These are phyloP conservation scores for Meredithiella fracta DNA, from an alignment of 2,329 filamentous ascomycete species.

Conservation along the genomic window DNA sequence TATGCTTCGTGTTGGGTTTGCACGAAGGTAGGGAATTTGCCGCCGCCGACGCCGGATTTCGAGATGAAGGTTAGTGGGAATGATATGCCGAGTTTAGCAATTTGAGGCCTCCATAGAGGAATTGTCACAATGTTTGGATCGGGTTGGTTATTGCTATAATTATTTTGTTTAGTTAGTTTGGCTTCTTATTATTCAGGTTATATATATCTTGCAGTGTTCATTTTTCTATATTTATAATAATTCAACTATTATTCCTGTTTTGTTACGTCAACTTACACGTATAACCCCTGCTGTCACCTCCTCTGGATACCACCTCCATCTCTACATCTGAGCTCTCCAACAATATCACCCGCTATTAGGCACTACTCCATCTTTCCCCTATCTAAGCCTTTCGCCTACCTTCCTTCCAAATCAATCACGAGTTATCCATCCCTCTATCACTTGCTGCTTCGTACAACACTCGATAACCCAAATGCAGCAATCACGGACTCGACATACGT, in stretches of 20 bases:
- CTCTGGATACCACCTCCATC: no score
- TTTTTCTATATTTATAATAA: background rate
- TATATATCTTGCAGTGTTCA: background rate
- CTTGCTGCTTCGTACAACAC: background rate
- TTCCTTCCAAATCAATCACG: background rate
- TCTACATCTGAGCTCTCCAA: no score
- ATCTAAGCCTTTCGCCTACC: no score
- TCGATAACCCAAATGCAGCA: background rate
- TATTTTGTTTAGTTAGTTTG: constrained; percentile 14
- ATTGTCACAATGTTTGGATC: background rate
- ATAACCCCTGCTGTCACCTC: no score
- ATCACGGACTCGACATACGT: no score
- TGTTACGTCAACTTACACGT: background rate
- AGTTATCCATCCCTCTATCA: background rate
- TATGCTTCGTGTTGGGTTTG: constrained; percentile 90
- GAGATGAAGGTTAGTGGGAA: constrained; percentile 23
- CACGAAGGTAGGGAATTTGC: constrained; percentile 50
- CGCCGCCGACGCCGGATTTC: constrained; percentile 37
- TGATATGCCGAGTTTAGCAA: constrained; percentile 28
- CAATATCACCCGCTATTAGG: no score
- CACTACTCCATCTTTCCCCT: no score
- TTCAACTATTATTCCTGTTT: background rate
- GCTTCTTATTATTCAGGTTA: constrained; percentile 18
- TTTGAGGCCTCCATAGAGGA: constrained; percentile 17
- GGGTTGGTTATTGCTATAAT: background rate